Base-by-base conservation (phyloP, 331 rosid species). In the Malus hybrid region DNA sequence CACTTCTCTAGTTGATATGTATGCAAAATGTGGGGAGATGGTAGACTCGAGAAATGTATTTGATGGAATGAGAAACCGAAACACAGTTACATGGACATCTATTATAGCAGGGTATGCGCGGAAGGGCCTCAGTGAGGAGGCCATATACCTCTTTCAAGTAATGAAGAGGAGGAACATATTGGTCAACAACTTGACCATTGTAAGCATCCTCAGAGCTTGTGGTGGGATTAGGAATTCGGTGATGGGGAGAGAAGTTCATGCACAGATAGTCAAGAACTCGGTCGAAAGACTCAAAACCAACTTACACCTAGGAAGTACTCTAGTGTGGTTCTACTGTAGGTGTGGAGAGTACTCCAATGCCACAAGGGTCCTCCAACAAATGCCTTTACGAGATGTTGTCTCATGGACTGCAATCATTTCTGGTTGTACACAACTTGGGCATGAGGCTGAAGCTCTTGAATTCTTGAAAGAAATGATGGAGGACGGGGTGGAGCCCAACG, bases 341-440 rank as follows among this genome's bases (percentile, higher is more conserved):
- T 90, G 96, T 79, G 87, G 86, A 48, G 84, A 84, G 50, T 87
- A 88, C 79, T 76, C 79, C 15, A 75, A 42, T 55, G 99, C 99
- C 73, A 77, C 81, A 24, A 86, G 86, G 77, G 95, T 88, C 70
- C 91, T 91, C 73, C 88, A 83, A 28, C 86, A 87, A 73, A 86
- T 87, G 96, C 97, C 96, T 44, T 76, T 73, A 14, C 84, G 90
- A 73, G 97, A 94, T 69, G 99, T 90, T 48, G 93, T 92, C 73
- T 87, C 97, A 1, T 94, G 97, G 97, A 92, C 99, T 57, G 96
- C 99, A 78, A 89, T 94, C 65, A 94, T 92, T 74, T 92, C 99
- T 1, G 99, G 96, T 18, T 81, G 89, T 79, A 81, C 91, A 50
- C 80, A 44, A 75, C 89, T 86, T 2, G 94, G 97, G 15, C 88